These are phyloP conservation scores for Casuarina cunninghamiana DNA, from an alignment of 306 rosid genomes.

Conservation along the genomic window DNA sequence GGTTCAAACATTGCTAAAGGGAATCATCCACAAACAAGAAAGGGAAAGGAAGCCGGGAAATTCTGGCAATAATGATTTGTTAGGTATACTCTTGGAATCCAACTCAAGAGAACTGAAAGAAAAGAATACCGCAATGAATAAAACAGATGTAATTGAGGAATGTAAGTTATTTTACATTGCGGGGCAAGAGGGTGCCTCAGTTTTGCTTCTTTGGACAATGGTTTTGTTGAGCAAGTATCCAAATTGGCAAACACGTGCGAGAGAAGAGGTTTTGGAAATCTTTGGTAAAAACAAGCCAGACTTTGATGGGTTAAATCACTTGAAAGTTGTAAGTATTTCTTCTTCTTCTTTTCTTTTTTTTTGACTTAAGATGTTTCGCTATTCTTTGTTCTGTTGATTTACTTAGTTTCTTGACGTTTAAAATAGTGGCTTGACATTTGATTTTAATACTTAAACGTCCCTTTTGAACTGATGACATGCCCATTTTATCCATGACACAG, in stretches of 20 bases:
- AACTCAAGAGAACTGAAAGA: not conserved
- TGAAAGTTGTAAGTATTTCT: not conserved
- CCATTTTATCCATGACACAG: not conserved
- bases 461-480: conserved; percentile 18
- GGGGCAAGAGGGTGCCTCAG: conserved; percentile 41
- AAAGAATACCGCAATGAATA: conserved; percentile 20
- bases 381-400: conserved; percentile 25
- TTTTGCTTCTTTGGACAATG: conserved; percentile 36
- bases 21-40: no score
- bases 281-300: no score
- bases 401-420: not conserved
- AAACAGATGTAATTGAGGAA: conserved; percentile 30
- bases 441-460: no score
- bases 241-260: no score
- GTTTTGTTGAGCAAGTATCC: conserved; percentile 30
- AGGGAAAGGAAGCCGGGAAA: not conserved
- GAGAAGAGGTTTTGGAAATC: no score
- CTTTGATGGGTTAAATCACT: no score
- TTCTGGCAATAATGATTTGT: conserved; percentile 18
- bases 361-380: conserved; percentile 14
- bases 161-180: conserved; percentile 42
- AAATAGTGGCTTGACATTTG: no score
- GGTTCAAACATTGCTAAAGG: no score
- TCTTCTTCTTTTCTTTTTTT: no score
- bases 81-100: conserved; percentile 9